A percentile compares a stretch with the other conserved stretches of the same genome.
Conservation (phyloP, 805 yeast species). For the Lipomyces kockii region DNA sequence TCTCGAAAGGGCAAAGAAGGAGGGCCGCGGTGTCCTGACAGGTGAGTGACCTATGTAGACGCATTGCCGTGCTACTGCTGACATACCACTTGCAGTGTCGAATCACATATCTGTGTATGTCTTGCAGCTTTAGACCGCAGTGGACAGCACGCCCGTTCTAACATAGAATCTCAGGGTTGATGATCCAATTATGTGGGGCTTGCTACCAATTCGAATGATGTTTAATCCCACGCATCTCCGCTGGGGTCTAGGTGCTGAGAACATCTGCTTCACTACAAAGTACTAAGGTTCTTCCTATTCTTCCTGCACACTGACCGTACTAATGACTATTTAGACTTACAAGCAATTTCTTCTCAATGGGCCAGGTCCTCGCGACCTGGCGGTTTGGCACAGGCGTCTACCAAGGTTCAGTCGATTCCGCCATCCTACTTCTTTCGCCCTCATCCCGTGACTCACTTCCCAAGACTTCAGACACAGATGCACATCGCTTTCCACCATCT, state of each 20-base stretch:
- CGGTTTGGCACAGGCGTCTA: slow-evolving; percentile 93
- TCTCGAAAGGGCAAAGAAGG: slow-evolving; percentile 61
- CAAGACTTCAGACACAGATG: neutral
- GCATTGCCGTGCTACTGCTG: neutral
- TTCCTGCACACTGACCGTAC: no score
- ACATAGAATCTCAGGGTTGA: slow-evolving; percentile 56
- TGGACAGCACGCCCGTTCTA: neutral
- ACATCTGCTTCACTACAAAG: slow-evolving; percentile 75
- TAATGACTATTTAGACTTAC: slow-evolving; percentile 25
- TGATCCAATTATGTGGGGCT: slow-evolving; percentile 90
- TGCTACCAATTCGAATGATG: slow-evolving; percentile 73
- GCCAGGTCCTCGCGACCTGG: slow-evolving; percentile 84
- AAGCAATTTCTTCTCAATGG: slow-evolving; percentile 71
- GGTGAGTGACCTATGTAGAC: slow-evolving; percentile 63
- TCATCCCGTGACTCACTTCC: slow-evolving; percentile 7
- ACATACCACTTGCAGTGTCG: slow-evolving; percentile 22
- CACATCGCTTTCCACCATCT: slow-evolving; percentile 1
- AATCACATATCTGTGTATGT: slow-evolving; percentile 38
- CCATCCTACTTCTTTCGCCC: slow-evolving; percentile 68
- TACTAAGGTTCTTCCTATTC: slow-evolving; percentile 39
- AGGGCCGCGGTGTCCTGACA: slow-evolving; percentile 78
- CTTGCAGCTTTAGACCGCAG: neutral
- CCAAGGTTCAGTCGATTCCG: slow-evolving; percentile 88
- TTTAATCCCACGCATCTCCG: slow-evolving; percentile 68
- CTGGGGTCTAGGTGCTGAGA: slow-evolving; percentile 95